A percentile compares a stretch with the other conserved stretches of the same genome.
Conservation (phyloP, 768 basidiomycete genomes). For the Amanita polypyramis region DNA sequence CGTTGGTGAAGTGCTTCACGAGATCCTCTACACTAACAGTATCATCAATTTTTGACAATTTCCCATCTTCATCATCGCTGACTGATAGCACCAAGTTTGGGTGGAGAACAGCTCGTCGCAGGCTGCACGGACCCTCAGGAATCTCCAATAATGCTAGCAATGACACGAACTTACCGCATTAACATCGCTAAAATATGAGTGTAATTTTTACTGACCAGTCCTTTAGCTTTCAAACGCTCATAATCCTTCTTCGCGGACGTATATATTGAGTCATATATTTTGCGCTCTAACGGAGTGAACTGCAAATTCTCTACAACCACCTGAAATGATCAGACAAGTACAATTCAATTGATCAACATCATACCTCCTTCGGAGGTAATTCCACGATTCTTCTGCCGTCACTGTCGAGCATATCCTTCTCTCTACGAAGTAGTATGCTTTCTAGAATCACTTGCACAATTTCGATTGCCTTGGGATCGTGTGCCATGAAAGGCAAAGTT, state of each 20-base stretch:
- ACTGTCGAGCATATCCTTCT: slow-evolving; percentile 85
- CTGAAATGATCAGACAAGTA: slow-evolving; percentile 22
- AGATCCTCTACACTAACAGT: slow-evolving; percentile 47
- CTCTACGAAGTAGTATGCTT: slow-evolving; percentile 75
- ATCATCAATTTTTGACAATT: slow-evolving; percentile 29
- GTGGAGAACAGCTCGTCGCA: slow-evolving; percentile 89
- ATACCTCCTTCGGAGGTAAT: slow-evolving; percentile 75
- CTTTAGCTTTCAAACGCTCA: slow-evolving; percentile 69
- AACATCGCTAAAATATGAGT: slow-evolving; percentile 90
- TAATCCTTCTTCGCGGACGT: slow-evolving; percentile 70
- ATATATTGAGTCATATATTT: slow-evolving; percentile 86
- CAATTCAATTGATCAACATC: background rate
- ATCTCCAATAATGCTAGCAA: background rate
- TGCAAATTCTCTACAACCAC: slow-evolving; percentile 63
- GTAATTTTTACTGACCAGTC: slow-evolving; percentile 70
- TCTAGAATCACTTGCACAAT: slow-evolving; percentile 93
- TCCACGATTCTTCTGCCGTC: slow-evolving; percentile 86
- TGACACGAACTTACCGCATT: slow-evolving; percentile 56
- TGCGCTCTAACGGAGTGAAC: slow-evolving; percentile 72
- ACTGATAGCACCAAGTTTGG: slow-evolving; percentile 65
- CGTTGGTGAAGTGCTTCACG: slow-evolving; percentile 39
- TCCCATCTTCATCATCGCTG: slow-evolving; percentile 29
- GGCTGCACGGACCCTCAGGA: slow-evolving; percentile 25
- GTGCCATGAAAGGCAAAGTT: slow-evolving; percentile 82
- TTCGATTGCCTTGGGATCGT: slow-evolving; percentile 87